Base-by-base conservation (phyloP, 2,329 filamentous ascomycete species). In the Tolypocladium cylindrosporum region DNA sequence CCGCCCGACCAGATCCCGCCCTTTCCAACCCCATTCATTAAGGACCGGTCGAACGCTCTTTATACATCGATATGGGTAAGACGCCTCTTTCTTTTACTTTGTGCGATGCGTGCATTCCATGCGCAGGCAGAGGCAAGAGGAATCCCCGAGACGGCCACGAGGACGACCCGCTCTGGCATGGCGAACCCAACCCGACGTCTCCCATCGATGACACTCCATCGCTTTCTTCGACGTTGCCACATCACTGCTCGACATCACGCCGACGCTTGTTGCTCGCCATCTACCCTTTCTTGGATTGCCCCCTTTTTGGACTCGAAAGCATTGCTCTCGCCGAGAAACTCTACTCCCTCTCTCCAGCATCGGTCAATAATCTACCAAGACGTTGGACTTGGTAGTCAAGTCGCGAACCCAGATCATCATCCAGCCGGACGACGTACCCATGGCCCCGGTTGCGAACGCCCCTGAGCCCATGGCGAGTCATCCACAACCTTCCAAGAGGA, bases 271-370 rank as follows among this genome's bases (percentile, higher is more conserved):
- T 75, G 63, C 57, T 60, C 65, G 65, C 65, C 69, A 77, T 79
- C 68, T 79, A 77, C 72, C 64, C 65, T 74, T 77, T 78, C 69
- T 78, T 77, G 72, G 76, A 69, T 73, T 67, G 63, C 61, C 61
- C 59, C 54, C 61, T 68, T 71, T 71, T 72, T 70, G 66, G 66
- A 66, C 65, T 63, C 58, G 59, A 57, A 61, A 68, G 56, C 62
- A 64, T 67, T 64, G 60, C 62, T 62, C 61, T 60, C 58, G 57
- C 58, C 59, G 58, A 62, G 56, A 62, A 66, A 59, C 62, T 61
- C 57, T 58, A 61, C 60, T 54, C 52, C 54, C 45, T 39, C 43
- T 48, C 48, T 34, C 36, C 27, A 19, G 31, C 19, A 36, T 43
- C 27, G 14, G 45, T 16, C 55, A 52, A 19, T 36, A n/a, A 14